phyloP scores from a whole-genome alignment of 257 asterid species.

The Solanum lycopersicoides region DNA sequence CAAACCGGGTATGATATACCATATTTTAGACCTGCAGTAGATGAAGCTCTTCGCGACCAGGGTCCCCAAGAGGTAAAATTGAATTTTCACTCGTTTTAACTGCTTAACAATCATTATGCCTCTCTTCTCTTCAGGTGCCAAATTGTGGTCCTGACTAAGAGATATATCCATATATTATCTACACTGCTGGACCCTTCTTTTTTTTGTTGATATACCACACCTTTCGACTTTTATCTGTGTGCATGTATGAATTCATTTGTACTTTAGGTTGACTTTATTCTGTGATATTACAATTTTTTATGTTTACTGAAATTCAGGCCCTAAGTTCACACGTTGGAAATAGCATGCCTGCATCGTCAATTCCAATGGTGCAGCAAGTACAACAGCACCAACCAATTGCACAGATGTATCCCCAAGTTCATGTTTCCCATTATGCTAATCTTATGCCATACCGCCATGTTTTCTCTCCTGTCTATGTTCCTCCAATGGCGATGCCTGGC shows the following conservation, averaged over 20 bases:
- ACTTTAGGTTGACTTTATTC: not conserved
- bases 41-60: conserved; percentile 61
- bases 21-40: conserved; percentile 67
- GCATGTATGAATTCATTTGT: not conserved
- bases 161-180: not conserved
- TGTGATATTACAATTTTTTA: not conserved
- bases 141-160: not conserved
- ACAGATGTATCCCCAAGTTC: conserved; percentile 94
- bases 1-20: conserved; percentile 76
- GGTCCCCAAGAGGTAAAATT: conserved; percentile 76
- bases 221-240: not conserved
- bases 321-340: conserved; percentile 38
- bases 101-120: not conserved
- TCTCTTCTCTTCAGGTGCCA: not conserved
- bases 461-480: conserved; percentile 74
- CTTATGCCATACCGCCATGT: conserved; percentile 87
- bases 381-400: conserved; percentile 66
- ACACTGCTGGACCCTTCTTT: not conserved
- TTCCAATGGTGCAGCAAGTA: conserved; percentile 59
- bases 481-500: conserved; percentile 82
- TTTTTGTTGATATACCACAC: too few relatives aligned
- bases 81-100: not conserved
- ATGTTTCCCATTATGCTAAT: conserved; percentile 68
- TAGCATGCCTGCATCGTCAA: conserved; percentile 46
- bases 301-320: conserved; percentile 31